These are phyloP conservation scores for Aspergillus versicolor DNA, from an alignment of 2,329 filamentous ascomycete genomes.

Conservation along the genomic window DNA sequence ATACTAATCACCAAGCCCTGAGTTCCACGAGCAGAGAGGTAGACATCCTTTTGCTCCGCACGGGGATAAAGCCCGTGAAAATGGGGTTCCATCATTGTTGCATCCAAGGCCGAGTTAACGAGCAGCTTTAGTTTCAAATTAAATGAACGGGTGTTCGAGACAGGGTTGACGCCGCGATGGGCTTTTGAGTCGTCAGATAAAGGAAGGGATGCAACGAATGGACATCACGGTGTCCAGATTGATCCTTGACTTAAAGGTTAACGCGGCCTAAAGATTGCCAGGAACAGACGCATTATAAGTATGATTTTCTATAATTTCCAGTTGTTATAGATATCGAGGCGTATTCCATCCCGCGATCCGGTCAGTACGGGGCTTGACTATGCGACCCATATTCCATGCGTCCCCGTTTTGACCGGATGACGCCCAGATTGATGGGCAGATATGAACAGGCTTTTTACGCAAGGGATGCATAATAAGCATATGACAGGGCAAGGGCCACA, in stretches of 20 bases:
- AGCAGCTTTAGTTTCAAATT: neutral
- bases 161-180: too few species aligned
- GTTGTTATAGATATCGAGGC: neutral
- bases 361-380: constrained; percentile 8
- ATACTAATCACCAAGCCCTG: constrained; percentile 30
- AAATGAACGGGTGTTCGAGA: neutral
- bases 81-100: constrained; percentile 20
- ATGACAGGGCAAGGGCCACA: constrained; percentile 12
- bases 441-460: constrained; percentile 16
- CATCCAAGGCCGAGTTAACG: neutral
- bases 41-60: constrained; percentile 16
- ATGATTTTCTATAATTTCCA: neutral
- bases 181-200: neutral
- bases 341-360: constrained; percentile 11
- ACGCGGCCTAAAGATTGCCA: neutral
- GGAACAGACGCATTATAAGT: neutral
- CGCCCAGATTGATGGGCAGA: constrained; percentile 17
- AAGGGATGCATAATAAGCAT: constrained; percentile 23
- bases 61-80: constrained; percentile 20
- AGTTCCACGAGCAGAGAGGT: constrained; percentile 26
- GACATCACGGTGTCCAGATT: neutral
- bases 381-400: constrained; percentile 21
- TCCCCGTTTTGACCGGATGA: constrained; percentile 19
- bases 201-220: neutral
- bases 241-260: neutral